Percentiles rank a stretch among this genome's conserved stretches.
These are phyloP conservation scores for Lecanicillium sp. DNA, from an alignment of 2,329 filamentous ascomycete species.

Conservation along the genomic window DNA sequence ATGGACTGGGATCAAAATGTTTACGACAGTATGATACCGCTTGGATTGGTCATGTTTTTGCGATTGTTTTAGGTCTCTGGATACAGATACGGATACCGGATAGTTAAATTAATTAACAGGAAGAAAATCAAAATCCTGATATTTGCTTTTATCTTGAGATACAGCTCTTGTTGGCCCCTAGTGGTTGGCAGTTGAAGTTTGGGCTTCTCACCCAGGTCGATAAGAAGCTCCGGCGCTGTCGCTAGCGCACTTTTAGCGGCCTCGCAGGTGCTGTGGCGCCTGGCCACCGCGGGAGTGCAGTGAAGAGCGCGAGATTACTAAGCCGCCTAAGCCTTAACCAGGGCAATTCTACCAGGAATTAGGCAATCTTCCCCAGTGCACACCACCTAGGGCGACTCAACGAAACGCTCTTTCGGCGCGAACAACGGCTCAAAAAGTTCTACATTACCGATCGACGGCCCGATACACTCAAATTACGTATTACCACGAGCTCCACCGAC, in stretches of 20 bases:
- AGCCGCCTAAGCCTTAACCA: slow-evolving; percentile 8
- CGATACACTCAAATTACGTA: slow-evolving; percentile 5
- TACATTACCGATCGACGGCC: slow-evolving; percentile 12
- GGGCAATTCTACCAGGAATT: slow-evolving; percentile 5
- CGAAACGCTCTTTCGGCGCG: neutral
- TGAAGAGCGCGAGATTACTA: slow-evolving; percentile 12
- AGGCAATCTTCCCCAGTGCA: slow-evolving; percentile 11
- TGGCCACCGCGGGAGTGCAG: no score
- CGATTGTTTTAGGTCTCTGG: slow-evolving; percentile 7
- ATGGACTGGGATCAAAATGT: slow-evolving; percentile 15
- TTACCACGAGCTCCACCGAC: no score
- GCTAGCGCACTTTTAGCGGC: no score
- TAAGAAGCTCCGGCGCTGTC: no score
- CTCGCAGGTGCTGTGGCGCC: no score
- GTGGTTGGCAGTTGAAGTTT: no score
- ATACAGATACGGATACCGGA: slow-evolving; percentile 5
- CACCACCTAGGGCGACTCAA: slow-evolving; percentile 8
- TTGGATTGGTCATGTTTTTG: slow-evolving; percentile 5
- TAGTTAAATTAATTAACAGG: slow-evolving; percentile 8
- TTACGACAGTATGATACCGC: slow-evolving; percentile 4
- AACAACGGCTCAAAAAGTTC: neutral
- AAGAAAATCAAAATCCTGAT: slow-evolving; percentile 1
- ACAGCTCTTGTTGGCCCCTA: neutral
- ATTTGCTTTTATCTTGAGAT: neutral
- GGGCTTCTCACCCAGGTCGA: no score